Base-by-base conservation (phyloP, 1,284 basidiomycete species). In the Papiliotrema flavescens region DNA sequence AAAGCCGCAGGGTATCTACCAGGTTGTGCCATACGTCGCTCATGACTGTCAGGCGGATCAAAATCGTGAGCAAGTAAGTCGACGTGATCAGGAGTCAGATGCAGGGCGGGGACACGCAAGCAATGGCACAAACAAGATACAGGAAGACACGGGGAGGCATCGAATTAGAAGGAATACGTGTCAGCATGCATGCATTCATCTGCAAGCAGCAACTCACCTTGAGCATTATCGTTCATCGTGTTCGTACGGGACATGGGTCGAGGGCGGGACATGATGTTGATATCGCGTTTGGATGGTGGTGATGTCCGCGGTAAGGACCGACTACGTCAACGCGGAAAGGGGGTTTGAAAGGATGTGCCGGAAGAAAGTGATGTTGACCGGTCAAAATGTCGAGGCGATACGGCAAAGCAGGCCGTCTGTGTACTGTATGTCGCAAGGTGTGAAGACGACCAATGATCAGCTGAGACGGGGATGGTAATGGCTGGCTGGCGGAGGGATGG, bases 11-110 rank as follows among this genome's bases (percentile, higher is more conserved):
- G 13, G 67, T 73, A 57, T 75, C 71, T 37, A 75, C 64, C 0
- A 74, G 53, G 17, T 55, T 52, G 54, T 73, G 71, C 71, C 71
- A 75, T 34, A 69, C 56, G 43, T 69, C 63, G 7, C 50, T 67
- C 65, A 66, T 69, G 42, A 55, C 67, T 69, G 47, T 22, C 5
- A 44, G 19, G 17, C 20, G 23, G 20, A 17, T 14, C 42, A 44
- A 44, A 44, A 20, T 24, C 42, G 20, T 11, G 17, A 6, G 39
- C 28, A 32, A 11, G 28, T 11, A 11, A 32, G 28, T 32, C 28
- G 11, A 11, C 28, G 28, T 5, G 5, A 11, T 11, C 6, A 32
- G 28, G 28, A 32, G 28, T 32, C 28, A 32, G 28, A n/a, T n/a
- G n/a, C n/a, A n/a, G n/a, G n/a, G n/a, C n/a, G n/a, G n/a, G n/a